Conservation (phyloP, 805 yeast genomes). For the Candida argentea region DNA sequence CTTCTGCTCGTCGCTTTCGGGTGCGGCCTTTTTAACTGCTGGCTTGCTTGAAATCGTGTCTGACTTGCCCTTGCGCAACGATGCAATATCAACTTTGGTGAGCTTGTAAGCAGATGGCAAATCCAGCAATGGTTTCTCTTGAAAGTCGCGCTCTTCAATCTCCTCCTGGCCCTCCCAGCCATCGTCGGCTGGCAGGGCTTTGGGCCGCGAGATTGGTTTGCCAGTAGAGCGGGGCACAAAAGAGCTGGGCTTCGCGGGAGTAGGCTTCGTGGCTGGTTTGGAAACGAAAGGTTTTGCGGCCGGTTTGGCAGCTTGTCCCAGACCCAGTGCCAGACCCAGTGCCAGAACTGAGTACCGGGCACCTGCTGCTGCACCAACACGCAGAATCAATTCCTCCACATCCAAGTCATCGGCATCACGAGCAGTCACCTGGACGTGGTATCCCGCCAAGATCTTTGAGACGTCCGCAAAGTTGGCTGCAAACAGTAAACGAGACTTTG, state of each 20-base stretch:
- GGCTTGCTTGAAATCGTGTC: slow-evolving; percentile 37
- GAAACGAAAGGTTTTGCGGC: slow-evolving; percentile 9
- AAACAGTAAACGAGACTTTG: slow-evolving; percentile 63
- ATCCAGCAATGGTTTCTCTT: slow-evolving; percentile 38
- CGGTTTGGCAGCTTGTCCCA: slow-evolving; percentile 5
- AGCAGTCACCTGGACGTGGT: slow-evolving; percentile 96
- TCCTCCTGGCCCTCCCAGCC: slow-evolving; percentile 69
- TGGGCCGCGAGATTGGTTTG: slow-evolving; percentile 23
- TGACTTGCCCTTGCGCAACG: slow-evolving; percentile 40
- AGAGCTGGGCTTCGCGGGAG: slow-evolving; percentile 15
- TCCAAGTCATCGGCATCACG: slow-evolving; percentile 86
- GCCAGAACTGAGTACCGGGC: slow-evolving; percentile 76
- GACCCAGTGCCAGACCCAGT: slow-evolving; percentile 4
- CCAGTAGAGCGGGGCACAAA: slow-evolving; percentile 29
- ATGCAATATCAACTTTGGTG: slow-evolving; percentile 49
- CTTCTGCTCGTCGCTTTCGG: slow-evolving; percentile 37
- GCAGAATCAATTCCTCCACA: slow-evolving; percentile 60
- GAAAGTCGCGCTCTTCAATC: slow-evolving; percentile 44
- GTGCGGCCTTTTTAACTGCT: slow-evolving; percentile 5
- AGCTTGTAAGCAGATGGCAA: slow-evolving; percentile 59
- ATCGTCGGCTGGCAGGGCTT: slow-evolving; percentile 22
- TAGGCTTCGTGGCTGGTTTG: slow-evolving; percentile 20
- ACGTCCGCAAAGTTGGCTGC: slow-evolving; percentile 72
- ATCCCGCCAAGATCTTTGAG: slow-evolving; percentile 61
- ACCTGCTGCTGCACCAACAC: slow-evolving; percentile 88